A percentile compares a stretch with the other conserved stretches of the same genome.
Evolutionary conservation across 331 rosid species (phyloP).

Genomic region (Telfairia occidentalis): DNA sequence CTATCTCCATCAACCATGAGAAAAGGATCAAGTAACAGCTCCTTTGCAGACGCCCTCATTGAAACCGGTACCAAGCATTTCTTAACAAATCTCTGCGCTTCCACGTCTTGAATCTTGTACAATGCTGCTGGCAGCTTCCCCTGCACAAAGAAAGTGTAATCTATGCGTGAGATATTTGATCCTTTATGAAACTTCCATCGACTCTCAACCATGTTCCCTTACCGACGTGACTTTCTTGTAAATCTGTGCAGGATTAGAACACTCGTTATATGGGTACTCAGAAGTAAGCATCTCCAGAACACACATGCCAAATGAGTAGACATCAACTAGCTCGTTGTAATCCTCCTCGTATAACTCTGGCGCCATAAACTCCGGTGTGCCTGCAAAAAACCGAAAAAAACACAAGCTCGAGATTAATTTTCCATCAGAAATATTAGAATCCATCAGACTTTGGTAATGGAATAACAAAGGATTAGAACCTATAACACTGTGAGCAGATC

Average conservation of each 20-base stretch:
- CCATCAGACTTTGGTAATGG: not conserved
- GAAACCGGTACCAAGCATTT: slow-evolving; percentile 56
- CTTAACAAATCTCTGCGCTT: slow-evolving; percentile 51
- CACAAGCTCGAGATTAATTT: not conserved
- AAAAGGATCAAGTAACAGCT: slow-evolving; percentile 58
- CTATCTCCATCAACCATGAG: slow-evolving; percentile 34
- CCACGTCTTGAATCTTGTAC: slow-evolving; percentile 45
- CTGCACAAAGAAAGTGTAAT: slow-evolving; percentile 27
- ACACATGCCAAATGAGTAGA: slow-evolving; percentile 93
- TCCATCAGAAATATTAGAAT: not conserved
- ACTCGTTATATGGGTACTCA: slow-evolving; percentile 78
- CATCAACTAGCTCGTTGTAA: slow-evolving; percentile 85
- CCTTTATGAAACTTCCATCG: not conserved
- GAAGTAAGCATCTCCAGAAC: slow-evolving; percentile 72
- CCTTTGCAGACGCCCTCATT: slow-evolving; percentile 57
- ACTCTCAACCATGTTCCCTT: slow-evolving; percentile 13
- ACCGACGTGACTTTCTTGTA: slow-evolving; percentile 91
- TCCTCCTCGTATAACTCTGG: slow-evolving; percentile 83
- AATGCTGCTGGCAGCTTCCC: slow-evolving; percentile 73
- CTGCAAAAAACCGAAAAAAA: slow-evolving; percentile 19
- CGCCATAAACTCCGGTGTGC: slow-evolving; percentile 96
- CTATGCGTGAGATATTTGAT: slow-evolving; percentile 8
- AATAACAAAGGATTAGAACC: slow-evolving; percentile 23
- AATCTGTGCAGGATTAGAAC: slow-evolving; percentile 77
- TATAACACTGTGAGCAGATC: slow-evolving; percentile 72